These are phyloP conservation scores for Pythium pectinolyticum DNA, from an alignment of 352 stramenopile species.

Conservation along the genomic window DNA sequence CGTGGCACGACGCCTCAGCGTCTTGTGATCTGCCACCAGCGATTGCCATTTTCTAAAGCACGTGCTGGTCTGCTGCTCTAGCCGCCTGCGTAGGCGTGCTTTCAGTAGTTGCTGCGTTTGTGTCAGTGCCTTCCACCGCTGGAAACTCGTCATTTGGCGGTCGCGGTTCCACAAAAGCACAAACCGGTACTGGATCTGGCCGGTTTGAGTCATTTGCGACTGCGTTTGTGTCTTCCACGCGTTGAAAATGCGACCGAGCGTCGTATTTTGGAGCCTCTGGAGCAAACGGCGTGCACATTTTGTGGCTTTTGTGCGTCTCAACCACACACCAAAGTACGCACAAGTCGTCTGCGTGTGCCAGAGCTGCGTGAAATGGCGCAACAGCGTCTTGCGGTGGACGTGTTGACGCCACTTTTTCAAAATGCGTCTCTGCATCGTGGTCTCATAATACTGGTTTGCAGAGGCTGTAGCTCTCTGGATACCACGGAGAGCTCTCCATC, in stretches of 20 bases:
- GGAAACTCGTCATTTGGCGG: conserved; percentile 19
- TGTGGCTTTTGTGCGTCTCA: not conserved
- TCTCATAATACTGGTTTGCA: not conserved
- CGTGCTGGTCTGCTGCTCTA: not conserved
- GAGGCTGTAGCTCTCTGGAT: not conserved
- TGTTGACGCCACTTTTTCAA: conserved; percentile 12
- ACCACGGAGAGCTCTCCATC: conserved; percentile 13
- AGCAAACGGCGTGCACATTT: conserved; percentile 7
- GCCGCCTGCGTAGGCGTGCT: not conserved
- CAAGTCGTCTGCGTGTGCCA: conserved; percentile 17
- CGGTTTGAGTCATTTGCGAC: conserved; percentile 12
- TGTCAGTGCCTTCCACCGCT: conserved; percentile 18
- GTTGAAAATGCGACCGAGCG: conserved; percentile 34
- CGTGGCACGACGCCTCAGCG: not conserved
- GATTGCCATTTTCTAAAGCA: conserved; percentile 6
- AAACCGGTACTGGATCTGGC: conserved; percentile 37
- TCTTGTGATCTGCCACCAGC: not conserved
- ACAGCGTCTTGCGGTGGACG: conserved; percentile 5
- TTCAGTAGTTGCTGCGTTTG: conserved; percentile 13
- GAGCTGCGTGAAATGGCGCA: conserved; percentile 10
- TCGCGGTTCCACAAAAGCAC: conserved; percentile 31
- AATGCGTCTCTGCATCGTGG: not conserved
- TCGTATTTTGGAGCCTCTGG: conserved; percentile 9
- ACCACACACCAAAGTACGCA: conserved; percentile 17
- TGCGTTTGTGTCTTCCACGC: conserved; percentile 37